phyloP scores from a whole-genome alignment of 768 basidiomycete genomes.

The Mycena venus region DNA sequence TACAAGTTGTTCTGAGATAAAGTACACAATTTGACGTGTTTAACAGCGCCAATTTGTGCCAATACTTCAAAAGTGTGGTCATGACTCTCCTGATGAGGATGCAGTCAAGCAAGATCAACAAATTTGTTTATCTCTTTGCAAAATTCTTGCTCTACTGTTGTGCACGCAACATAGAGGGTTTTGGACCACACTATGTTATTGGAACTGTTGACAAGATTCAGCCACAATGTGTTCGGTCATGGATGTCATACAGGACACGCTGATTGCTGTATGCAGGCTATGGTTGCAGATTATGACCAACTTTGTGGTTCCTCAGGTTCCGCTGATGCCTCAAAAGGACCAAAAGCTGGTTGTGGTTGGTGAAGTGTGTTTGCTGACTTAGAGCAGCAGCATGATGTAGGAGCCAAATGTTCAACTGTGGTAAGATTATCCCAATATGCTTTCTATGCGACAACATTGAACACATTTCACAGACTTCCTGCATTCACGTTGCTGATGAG shows the following conservation, averaged over 20 bases:
- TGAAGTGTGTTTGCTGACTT: constrained; percentile 81
- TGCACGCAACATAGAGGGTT: constrained; percentile 79
- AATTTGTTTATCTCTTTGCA: constrained; percentile 86
- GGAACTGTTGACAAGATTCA: constrained; percentile 88
- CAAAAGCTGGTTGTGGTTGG: constrained; percentile 89
- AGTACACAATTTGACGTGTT: neutral
- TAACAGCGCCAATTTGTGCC: constrained; percentile 71
- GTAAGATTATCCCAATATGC: constrained; percentile 58
- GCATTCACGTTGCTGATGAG: constrained; percentile 80
- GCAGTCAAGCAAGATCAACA: constrained; percentile 91
- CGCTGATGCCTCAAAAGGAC: constrained; percentile 86
- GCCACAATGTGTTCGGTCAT: constrained; percentile 71
- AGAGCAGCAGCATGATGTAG: constrained; percentile 77
- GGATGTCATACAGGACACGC: neutral
- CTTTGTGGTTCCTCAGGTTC: constrained; percentile 84
- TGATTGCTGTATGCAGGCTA: constrained; percentile 52
- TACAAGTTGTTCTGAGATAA: constrained; percentile 22
- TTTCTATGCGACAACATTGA: neutral
- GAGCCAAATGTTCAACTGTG: constrained; percentile 75
- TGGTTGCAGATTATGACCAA: constrained; percentile 85
- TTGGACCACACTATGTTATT: constrained; percentile 86
- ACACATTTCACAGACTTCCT: constrained; percentile 69
- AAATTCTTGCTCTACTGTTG: constrained; percentile 82
- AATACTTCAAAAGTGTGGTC: constrained; percentile 80
- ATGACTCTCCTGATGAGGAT: constrained; percentile 88